A percentile compares a stretch with the other conserved stretches of the same genome.
phyloP scores from a whole-genome alignment of 768 basidiomycete species.

The Tricholoma saponaceum region DNA sequence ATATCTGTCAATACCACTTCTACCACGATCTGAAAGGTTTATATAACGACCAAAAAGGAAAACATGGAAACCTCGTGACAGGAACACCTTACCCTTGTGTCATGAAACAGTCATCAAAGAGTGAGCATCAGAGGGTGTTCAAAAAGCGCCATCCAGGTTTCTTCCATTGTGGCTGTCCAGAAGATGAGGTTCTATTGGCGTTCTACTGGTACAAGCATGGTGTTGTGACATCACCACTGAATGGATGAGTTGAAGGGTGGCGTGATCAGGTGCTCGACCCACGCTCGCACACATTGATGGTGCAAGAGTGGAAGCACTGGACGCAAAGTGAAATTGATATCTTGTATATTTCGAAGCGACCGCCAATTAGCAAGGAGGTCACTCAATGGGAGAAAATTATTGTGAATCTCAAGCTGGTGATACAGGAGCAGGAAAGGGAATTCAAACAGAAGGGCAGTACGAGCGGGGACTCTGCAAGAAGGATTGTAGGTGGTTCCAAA shows the following conservation, averaged over 20 bases:
- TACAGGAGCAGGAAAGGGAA: background rate
- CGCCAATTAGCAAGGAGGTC: background rate
- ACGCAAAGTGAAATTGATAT: background rate
- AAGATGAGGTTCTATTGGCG: background rate
- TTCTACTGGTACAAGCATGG: background rate
- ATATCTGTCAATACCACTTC: background rate
- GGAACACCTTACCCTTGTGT: background rate
- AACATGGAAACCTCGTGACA: background rate
- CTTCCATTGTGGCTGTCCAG: background rate
- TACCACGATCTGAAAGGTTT: background rate
- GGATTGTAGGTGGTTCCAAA: no score
- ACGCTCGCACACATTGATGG: background rate
- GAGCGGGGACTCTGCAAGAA: background rate
- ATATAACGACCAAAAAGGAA: background rate
- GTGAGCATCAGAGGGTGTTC: background rate
- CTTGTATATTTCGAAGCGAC: background rate
- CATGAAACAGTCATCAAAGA: background rate
- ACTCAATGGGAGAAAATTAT: background rate
- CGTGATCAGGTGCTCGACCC: background rate
- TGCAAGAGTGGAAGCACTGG: background rate
- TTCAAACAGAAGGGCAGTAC: background rate
- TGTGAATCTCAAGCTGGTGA: background rate
- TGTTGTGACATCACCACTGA: background rate
- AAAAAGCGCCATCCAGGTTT: background rate
- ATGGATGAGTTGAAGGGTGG: background rate